A percentile compares a stretch with the other conserved stretches of the same genome.
phyloP scores from a whole-genome alignment of 352 stramenopile species.

The Phytophthora cactorum region DNA sequence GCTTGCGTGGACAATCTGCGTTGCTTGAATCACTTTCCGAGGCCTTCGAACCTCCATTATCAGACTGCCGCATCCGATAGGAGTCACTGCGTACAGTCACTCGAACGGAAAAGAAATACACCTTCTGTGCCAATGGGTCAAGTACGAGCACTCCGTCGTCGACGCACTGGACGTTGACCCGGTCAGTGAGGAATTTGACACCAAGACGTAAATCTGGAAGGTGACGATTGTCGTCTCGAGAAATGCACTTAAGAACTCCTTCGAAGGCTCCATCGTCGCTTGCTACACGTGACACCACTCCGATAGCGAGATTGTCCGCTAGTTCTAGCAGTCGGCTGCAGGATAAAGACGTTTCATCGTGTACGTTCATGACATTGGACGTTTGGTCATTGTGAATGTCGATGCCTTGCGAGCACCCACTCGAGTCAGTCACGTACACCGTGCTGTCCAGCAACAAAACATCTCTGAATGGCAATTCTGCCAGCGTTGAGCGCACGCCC shows the following conservation, averaged over 20 bases:
- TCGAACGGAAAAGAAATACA: conserved; percentile 34
- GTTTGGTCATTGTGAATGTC: conserved; percentile 53
- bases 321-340: conserved; percentile 30
- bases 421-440: conserved; percentile 44
- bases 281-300: conserved; percentile 15
- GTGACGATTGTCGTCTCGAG: conserved; percentile 43
- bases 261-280: conserved; percentile 21
- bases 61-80: conserved; percentile 51
- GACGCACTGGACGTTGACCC: conserved; percentile 30
- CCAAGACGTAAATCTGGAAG: conserved; percentile 37
- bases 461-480: conserved; percentile 34
- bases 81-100: conserved; percentile 65
- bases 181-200: conserved; percentile 33
- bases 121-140: conserved; percentile 33
- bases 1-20: conserved; percentile 23
- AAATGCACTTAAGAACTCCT: conserved; percentile 32
- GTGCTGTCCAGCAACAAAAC: conserved; percentile 28
- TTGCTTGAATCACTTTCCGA: conserved; percentile 8
- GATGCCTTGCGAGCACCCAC: conserved; percentile 36
- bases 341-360: neutral
- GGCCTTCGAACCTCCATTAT: conserved; percentile 4
- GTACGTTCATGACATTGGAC: conserved; percentile 31
- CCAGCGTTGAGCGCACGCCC: conserved; percentile 33
- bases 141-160: conserved; percentile 43
- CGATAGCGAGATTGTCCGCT: conserved; percentile 45